phyloP scores from a whole-genome alignment of 2,329 filamentous ascomycete genomes.

The Xylariaceae sp. region DNA sequence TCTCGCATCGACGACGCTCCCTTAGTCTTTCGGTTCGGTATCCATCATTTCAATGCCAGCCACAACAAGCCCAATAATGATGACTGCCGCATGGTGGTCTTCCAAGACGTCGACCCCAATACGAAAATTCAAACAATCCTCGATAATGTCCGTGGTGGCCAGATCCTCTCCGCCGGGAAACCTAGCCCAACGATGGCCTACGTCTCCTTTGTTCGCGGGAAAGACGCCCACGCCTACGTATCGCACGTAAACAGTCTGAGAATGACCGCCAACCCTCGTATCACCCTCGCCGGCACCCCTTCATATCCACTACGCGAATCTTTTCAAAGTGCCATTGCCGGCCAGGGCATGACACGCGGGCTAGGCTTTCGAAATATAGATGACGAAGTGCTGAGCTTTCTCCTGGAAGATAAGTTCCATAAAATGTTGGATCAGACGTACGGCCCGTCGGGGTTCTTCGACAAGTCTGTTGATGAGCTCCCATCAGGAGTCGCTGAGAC shows the following conservation, averaged over 20 bases:
- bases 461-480: too few species aligned
- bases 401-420: background rate
- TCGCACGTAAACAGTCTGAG: background rate
- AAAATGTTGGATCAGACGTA: too few species aligned
- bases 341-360: background rate
- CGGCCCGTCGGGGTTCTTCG: too few species aligned
- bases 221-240: background rate
- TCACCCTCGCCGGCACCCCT: background rate
- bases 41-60: background rate
- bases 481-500: too few species aligned
- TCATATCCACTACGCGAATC: conserved; percentile 2
- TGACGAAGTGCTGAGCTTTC: background rate
- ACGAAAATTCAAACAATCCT: conserved; percentile 9
- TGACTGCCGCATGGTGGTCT: conserved; percentile 18
- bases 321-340: background rate
- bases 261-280: background rate
- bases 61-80: background rate
- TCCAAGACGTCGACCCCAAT: background rate
- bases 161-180: conserved; percentile 3
- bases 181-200: background rate
- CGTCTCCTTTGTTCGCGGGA: background rate
- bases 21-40: background rate
- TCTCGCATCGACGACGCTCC: background rate
- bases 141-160: conserved; percentile 16
- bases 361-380: background rate